Base-by-base conservation (phyloP, 805 yeast genomes). In the Tetrapisispora pingtungensis region DNA sequence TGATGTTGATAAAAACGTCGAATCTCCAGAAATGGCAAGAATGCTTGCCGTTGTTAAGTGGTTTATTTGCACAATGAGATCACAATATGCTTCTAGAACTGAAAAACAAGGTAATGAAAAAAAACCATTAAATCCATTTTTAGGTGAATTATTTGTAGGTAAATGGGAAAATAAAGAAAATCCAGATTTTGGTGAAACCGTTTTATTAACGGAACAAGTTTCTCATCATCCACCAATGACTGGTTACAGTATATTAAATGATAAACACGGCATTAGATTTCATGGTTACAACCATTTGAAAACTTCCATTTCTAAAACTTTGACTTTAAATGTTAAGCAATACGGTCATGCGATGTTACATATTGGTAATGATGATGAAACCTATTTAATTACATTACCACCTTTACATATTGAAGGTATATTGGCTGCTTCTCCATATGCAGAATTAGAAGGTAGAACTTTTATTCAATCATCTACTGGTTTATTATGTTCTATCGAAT, bases 151-250 rank as follows among this genome's bases (percentile, higher is more conserved):
- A 41, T 93, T 89, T 57, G 84, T 86, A 33, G 97, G 96, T 40
- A 80, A 82, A 57, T 88, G 97, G 95, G 67, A 66, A 3, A 86
- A 79, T 51, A 58, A 61, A 40, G 60, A 76, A 24, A 75, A 73
- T 36, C 64, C 69, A 10, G 70, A 67, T 44, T 64, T 76, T 14
- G 96, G 95, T 35, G 94, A 85, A 49, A 84, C 96, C 22, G 66
- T 78, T 12, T 70, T 90, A 58, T 67, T 87, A 44, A 78, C 89
- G 50, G 98, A 93, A 66, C 98, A 93, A 67, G 97, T 93, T 13
- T 80, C 89, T 49, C 98, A 93, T 67, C 98, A 93, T 64, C 98
- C 98, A 15, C 97, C 98, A 22, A 81, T 84, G 31, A 89, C 97
- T n/a, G 97, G 93, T 7, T 93, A 88, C 61, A 77, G 88, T 36